Percentiles rank a stretch among this genome's conserved stretches.
Evolutionary conservation across 192 early-diverging fungal species (phyloP).

Genomic region (Backusella westeae): DNA sequence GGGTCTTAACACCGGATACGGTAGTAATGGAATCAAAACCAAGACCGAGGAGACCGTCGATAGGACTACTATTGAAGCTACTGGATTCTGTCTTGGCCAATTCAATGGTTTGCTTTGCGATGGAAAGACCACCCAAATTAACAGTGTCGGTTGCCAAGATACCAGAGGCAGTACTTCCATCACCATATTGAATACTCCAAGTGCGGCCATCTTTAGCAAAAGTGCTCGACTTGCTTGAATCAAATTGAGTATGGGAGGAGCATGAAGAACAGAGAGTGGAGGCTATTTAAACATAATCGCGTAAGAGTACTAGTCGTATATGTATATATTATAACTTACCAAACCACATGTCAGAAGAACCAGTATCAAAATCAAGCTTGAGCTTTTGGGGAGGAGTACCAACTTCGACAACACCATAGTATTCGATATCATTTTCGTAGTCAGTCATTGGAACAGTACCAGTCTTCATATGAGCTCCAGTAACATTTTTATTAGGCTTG

Average conservation of each 20-base stretch:
- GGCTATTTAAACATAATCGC: slow-evolving; percentile 13
- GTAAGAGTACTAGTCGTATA: neutral
- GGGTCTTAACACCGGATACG: slow-evolving; percentile 48
- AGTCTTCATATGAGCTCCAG: neutral
- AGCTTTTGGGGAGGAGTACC: slow-evolving; percentile 67
- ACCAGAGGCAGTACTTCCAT: slow-evolving; percentile 51
- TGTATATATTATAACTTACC: slow-evolving; percentile 13
- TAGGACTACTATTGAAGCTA: slow-evolving; percentile 52
- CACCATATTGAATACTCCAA: slow-evolving; percentile 66
- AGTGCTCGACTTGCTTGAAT: slow-evolving; percentile 39
- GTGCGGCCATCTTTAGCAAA: slow-evolving; percentile 53
- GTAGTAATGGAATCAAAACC: slow-evolving; percentile 51
- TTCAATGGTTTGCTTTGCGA: slow-evolving; percentile 60
- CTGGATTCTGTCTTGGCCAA: slow-evolving; percentile 59
- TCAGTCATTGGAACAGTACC: slow-evolving; percentile 36
- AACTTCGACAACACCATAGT: slow-evolving; percentile 61
- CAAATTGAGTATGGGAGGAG: slow-evolving; percentile 34
- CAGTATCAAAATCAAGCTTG: slow-evolving; percentile 72
- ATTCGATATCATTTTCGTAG: slow-evolving; percentile 51
- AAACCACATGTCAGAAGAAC: slow-evolving; percentile 69
- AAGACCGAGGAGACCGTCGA: slow-evolving; percentile 66
- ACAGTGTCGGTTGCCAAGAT: slow-evolving; percentile 51
- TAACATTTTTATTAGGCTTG: neutral
- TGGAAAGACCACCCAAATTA: slow-evolving; percentile 56
- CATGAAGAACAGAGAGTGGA: slow-evolving; percentile 28